phyloP scores from a whole-genome alignment of 441 rosid genomes.

The Gossypium schwendimanii region DNA sequence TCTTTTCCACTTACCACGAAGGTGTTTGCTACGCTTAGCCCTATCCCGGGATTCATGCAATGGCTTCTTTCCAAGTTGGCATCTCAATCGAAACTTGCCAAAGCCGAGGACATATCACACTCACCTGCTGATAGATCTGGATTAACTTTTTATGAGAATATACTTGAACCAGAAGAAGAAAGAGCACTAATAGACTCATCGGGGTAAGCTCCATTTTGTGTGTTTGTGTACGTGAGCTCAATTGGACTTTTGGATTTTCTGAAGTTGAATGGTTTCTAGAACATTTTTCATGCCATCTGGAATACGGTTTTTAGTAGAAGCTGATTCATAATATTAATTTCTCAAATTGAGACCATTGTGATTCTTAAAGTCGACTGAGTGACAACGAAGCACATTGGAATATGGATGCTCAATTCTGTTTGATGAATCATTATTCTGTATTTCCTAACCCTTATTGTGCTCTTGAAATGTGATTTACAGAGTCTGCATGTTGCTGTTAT shows the following conservation, averaged over 20 bases:
- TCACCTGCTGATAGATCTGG: conserved; percentile 34
- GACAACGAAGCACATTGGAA: not conserved
- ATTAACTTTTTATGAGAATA: conserved; percentile 58
- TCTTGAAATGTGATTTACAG: not conserved
- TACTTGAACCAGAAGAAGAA: conserved; percentile 85
- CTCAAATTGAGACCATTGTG: not conserved
- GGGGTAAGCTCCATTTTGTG: conserved; percentile 30
- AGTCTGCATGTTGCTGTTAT: conserved; percentile 12
- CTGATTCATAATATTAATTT: not conserved
- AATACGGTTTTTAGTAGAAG: not conserved
- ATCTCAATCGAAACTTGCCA: conserved; percentile 64
- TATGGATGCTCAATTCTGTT: too few species aligned
- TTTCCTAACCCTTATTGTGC: not conserved
- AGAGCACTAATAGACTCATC: conserved; percentile 48
- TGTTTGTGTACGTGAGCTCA: not conserved
- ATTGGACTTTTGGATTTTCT: not conserved
- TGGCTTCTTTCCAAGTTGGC: conserved; percentile 89
- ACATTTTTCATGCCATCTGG: conserved; percentile 1
- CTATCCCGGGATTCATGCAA: conserved; percentile 85
- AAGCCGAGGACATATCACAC: conserved; percentile 28
- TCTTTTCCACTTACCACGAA: conserved; percentile 19
- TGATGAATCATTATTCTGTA: not conserved
- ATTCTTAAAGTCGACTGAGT: not conserved
- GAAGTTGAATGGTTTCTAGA: not conserved
- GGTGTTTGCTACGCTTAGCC: conserved; percentile 94